Evolutionary conservation across 371 early-diverging fungal genomes (phyloP).

Genomic region (Zopfochytrium polystomum): DNA sequence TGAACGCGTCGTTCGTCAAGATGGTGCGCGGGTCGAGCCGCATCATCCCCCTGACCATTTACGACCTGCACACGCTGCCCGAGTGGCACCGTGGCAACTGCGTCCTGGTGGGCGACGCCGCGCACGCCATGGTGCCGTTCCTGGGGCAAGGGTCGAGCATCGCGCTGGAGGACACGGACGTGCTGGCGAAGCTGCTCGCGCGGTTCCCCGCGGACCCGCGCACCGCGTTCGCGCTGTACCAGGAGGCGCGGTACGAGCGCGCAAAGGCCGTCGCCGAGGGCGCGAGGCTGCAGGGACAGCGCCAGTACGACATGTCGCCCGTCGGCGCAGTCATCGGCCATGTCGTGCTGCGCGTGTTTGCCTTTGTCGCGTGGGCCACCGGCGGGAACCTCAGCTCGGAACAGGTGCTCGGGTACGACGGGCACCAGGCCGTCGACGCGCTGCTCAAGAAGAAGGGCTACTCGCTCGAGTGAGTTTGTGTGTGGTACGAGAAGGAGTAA

Average conservation of each 20-base stretch:
- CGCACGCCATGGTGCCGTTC: not conserved
- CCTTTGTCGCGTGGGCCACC: too few relatives aligned
- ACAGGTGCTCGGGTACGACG: too few relatives aligned
- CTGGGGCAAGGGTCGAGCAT: not conserved
- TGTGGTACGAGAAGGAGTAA: too few relatives aligned
- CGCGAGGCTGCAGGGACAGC: not conserved
- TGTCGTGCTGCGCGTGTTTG: not conserved
- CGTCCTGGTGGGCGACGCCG: not conserved
- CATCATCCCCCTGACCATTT: not conserved
- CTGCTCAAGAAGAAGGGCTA: too few relatives aligned
- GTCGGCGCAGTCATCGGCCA: not conserved
- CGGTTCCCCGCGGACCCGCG: not conserved
- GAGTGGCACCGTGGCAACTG: not conserved
- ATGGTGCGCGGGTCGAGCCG: not conserved
- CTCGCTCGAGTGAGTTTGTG: too few relatives aligned
- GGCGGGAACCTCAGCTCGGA: too few relatives aligned
- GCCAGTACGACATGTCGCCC: not conserved
- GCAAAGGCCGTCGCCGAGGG: not conserved
- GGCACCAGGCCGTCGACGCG: too few relatives aligned
- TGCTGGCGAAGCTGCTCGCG: not conserved
- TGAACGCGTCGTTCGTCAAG: not conserved
- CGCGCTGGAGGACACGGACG: not conserved
- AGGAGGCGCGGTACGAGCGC: not conserved
- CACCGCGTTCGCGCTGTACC: not conserved
- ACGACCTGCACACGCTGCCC: not conserved